These are phyloP conservation scores for Emergomyces africanus DNA, from an alignment of 2,329 filamentous ascomycete genomes.

Conservation along the genomic window DNA sequence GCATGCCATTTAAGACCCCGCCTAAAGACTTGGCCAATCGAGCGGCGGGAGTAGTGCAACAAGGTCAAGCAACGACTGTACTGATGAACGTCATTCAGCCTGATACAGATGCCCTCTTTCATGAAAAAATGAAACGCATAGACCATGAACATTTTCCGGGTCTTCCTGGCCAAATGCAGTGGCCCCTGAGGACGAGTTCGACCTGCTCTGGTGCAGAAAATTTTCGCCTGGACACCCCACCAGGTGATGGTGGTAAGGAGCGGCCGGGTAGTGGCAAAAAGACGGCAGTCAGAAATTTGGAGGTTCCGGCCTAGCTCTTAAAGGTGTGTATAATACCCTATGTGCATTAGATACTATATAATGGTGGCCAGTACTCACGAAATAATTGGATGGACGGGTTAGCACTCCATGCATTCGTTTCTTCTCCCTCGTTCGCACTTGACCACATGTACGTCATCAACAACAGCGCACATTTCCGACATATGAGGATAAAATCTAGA, in stretches of 20 bases:
- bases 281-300: no score
- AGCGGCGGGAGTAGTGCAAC: neutral
- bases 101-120: neutral
- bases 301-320: neutral
- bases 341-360: no score
- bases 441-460: neutral
- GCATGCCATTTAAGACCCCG: neutral
- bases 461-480: neutral
- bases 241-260: no score
- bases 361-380: no score
- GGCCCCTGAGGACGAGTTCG: neutral
- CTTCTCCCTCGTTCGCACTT: neutral
- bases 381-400: neutral
- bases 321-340: no score
- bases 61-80: neutral
- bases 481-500: neutral
- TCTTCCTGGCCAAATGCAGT: neutral
- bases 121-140: neutral
- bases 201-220: neutral
- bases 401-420: neutral
- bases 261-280: no score
- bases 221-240: no score
- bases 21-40: neutral
- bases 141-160: neutral
- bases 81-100: neutral